phyloP scores from a whole-genome alignment of 2,329 filamentous ascomycete species.

The Fusarium virguliforme region DNA sequence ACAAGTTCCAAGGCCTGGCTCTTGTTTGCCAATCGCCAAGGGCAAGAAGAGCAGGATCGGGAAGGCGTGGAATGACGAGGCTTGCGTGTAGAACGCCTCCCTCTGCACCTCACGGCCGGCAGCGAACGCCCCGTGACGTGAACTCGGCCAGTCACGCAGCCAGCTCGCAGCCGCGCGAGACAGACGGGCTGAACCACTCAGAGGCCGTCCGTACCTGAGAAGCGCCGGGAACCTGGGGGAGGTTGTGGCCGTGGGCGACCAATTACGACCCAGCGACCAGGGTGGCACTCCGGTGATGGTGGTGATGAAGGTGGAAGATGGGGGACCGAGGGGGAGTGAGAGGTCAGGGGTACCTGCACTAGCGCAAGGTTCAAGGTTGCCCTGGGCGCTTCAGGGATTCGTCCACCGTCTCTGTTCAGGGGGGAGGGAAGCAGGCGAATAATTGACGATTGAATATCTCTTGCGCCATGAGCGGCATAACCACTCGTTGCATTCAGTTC shows the following conservation, averaged over 20 bases:
- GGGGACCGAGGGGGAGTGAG: constrained; percentile 9
- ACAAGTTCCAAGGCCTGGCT: not conserved
- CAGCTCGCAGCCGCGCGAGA: constrained; percentile 12
- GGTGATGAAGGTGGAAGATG: constrained; percentile 35
- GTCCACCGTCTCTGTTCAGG: constrained; percentile 21
- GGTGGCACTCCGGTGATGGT: constrained; percentile 40
- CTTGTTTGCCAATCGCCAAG: constrained; percentile 20
- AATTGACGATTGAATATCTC: constrained; percentile 25
- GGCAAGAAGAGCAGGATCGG: constrained; percentile 5
- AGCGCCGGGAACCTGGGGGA: constrained; percentile 17
- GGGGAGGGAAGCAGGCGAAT: constrained; percentile 10
- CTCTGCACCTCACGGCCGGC: constrained; percentile 19
- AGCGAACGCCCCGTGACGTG: constrained; percentile 1
- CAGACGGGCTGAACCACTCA: constrained; percentile 29
- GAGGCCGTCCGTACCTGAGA: constrained; percentile 35
- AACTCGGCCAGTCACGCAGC: constrained; percentile 17
- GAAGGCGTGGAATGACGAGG: constrained; percentile 33
- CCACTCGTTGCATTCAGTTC: constrained; percentile 12
- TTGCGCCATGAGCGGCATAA: constrained; percentile 30
- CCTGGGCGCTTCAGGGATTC: constrained; percentile 31
- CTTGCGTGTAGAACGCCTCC: constrained; percentile 17
- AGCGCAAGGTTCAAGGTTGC: constrained; percentile 25
- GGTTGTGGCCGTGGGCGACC: constrained; percentile 22
- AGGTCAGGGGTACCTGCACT: constrained; percentile 40
- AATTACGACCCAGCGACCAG: constrained; percentile 31